phyloP scores from a whole-genome alignment of 2,329 filamentous ascomycete genomes.

The Colletotrichum gigasporum region DNA sequence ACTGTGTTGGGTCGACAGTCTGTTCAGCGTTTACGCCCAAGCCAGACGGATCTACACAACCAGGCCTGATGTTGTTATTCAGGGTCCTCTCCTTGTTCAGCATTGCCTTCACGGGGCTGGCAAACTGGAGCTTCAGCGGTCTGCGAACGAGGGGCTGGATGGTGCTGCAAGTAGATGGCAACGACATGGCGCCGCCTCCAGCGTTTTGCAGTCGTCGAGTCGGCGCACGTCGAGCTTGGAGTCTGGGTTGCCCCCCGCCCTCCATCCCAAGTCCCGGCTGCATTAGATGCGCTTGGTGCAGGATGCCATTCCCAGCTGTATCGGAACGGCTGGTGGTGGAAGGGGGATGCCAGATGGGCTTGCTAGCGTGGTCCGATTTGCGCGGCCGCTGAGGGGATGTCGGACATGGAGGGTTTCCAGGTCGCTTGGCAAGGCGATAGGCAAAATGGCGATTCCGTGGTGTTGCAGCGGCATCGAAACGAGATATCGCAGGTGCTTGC shows the following conservation, averaged over 20 bases:
- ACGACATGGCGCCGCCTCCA: not conserved
- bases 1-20: not conserved
- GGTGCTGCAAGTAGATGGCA: not conserved
- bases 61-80: not conserved
- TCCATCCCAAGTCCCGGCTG: slow-evolving; percentile 2
- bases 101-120: not conserved
- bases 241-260: not conserved
- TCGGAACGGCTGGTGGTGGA: not conserved
- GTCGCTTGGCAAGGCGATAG: not conserved
- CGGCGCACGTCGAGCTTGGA: not conserved
- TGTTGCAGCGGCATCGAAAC: not conserved
- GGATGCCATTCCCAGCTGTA: not conserved
- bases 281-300: not conserved
- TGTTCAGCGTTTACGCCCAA: too few species aligned
- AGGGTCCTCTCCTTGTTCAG: slow-evolving; percentile 14
- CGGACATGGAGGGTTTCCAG: not conserved
- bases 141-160: not conserved
- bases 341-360: not conserved
- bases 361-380: not conserved
- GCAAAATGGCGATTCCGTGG: not conserved
- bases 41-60: not conserved
- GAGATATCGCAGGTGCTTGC: not conserved
- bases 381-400: not conserved
- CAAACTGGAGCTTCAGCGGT: not conserved
- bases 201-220: not conserved